Percentiles rank a stretch among this genome's conserved stretches.
Evolutionary conservation across 257 asterid genomes (phyloP).

Genomic region (Ballota nigra): DNA sequence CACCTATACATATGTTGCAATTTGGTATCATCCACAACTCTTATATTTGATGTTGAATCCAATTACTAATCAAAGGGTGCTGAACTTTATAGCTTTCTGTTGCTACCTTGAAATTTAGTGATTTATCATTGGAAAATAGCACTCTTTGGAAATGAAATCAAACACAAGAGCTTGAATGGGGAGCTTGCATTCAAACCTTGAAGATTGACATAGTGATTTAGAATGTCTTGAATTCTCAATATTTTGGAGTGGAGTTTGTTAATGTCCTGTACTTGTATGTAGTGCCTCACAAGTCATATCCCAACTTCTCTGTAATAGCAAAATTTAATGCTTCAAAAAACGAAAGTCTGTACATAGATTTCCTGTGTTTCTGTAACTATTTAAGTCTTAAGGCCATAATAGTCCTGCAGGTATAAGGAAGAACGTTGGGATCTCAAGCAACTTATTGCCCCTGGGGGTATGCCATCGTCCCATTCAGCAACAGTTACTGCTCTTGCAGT

Average conservation of each 20-base stretch:
- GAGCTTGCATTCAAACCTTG: not conserved
- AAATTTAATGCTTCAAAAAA: not conserved
- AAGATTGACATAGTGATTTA: not conserved
- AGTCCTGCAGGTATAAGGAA: slow-evolving; percentile 85
- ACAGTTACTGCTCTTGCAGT: slow-evolving; percentile 87
- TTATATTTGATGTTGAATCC: not conserved
- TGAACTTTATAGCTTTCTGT: not conserved
- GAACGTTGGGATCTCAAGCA: slow-evolving; percentile 74
- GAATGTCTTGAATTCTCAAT: not conserved
- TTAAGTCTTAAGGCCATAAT: slow-evolving; percentile 26
- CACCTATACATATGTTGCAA: not conserved
- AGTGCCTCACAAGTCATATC: not conserved
- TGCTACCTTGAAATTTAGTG: not conserved
- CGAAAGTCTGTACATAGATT: not conserved
- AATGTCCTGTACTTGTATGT: not conserved
- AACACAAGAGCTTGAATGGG: not conserved
- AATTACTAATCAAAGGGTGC: not conserved
- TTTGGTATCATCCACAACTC: not conserved
- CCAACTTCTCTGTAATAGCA: not conserved
- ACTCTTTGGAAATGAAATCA: not conserved
- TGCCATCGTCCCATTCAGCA: slow-evolving; percentile 98
- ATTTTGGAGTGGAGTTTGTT: not conserved
- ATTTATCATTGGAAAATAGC: not conserved
- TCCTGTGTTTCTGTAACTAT: not conserved
- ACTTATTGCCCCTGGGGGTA: slow-evolving; percentile 92